phyloP scores from a whole-genome alignment of 2,329 filamentous ascomycete genomes.

The Penicillium sp. region DNA sequence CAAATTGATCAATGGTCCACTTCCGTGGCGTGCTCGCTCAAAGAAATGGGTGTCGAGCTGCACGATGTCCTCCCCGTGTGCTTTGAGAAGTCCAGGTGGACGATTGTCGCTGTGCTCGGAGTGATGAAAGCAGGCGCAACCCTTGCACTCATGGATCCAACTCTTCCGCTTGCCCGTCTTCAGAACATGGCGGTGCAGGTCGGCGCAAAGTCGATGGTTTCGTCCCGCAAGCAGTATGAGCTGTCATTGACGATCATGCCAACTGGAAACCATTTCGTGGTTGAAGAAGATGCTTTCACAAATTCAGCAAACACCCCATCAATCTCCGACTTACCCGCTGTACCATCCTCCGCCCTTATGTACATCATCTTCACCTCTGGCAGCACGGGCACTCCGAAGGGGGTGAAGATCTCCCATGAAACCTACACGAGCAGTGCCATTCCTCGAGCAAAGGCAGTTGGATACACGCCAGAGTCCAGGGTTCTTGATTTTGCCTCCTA shows the following conservation, averaged over 20 bases:
- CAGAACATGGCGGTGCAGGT: constrained; percentile 36
- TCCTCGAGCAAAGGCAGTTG: constrained; percentile 54
- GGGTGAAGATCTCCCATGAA: constrained; percentile 62
- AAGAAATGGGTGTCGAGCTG: constrained; percentile 28
- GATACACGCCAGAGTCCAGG: constrained; percentile 53
- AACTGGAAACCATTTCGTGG: constrained; percentile 26
- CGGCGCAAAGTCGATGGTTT: constrained; percentile 30
- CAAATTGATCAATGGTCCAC: constrained; percentile 39
- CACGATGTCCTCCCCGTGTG: constrained; percentile 34
- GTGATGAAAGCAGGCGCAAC: constrained; percentile 37
- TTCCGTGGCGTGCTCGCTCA: constrained; percentile 27
- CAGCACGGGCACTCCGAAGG: constrained; percentile 54
- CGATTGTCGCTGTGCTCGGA: constrained; percentile 33
- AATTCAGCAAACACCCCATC: constrained; percentile 11
- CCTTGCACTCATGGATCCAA: constrained; percentile 36
- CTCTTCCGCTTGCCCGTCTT: constrained; percentile 34
- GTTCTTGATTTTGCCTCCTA: constrained; percentile 62
- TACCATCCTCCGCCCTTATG: constrained; percentile 44
- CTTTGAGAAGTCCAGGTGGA: constrained; percentile 39
- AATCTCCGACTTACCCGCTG: constrained; percentile 19
- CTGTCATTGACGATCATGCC: constrained; percentile 36
- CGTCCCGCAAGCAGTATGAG: constrained; percentile 31
- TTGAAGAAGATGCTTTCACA: constrained; percentile 29
- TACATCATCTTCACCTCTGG: constrained; percentile 63
- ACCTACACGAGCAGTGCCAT: constrained; percentile 59